Base-by-base conservation (phyloP, 2,329 filamentous ascomycete species). In the Aspergillus tubingensis region DNA sequence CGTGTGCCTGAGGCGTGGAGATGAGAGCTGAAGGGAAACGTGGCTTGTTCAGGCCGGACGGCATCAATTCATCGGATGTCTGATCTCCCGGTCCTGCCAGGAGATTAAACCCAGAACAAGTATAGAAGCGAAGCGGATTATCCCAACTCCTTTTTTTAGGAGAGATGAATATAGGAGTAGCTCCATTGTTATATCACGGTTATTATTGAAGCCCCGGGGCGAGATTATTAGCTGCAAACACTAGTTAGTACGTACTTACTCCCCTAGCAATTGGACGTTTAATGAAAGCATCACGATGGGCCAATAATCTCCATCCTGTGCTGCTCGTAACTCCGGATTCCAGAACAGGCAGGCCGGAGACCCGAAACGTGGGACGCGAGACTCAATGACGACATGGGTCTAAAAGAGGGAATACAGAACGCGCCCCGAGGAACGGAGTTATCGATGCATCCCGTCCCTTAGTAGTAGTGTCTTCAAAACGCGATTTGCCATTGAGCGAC, bases 331-430 rank as follows among this genome's bases (percentile, higher is more conserved):
- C 60, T 63, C 54, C 48, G 58, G 41, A 60, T 58, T 58, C 61
- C 66, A 65, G 62, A 68, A 69, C 60, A 59, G 63, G 65, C 64
- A 67, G 58, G 55, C 59, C 55, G 56, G 64, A 62, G 41, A 23
- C 41, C 62, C 57, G 61, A 70, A 70, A 67, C 68, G 69, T 69
- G 72, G 71, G 67, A 74, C 70, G 72, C 68, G 72, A 72, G 52
- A 58, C 64, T 67, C 58, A 64, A 72, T 74, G 70, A 74, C 70
- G 70, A 62, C 62, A 67, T 68, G 65, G 57, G 59, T 53, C 50
- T 58, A 55, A 52, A 57, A 51, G 60, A 48, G 47, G 49, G 54
- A 59, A 57, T 27, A 60, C 49, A 58, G 47, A 44, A 27, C 60
- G 47, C 43, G 54, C 54, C 44, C 53, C 53, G 52, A 61, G 60